Evolutionary conservation across 306 rosid species (phyloP).

Genomic region (Vigna radiata): DNA sequence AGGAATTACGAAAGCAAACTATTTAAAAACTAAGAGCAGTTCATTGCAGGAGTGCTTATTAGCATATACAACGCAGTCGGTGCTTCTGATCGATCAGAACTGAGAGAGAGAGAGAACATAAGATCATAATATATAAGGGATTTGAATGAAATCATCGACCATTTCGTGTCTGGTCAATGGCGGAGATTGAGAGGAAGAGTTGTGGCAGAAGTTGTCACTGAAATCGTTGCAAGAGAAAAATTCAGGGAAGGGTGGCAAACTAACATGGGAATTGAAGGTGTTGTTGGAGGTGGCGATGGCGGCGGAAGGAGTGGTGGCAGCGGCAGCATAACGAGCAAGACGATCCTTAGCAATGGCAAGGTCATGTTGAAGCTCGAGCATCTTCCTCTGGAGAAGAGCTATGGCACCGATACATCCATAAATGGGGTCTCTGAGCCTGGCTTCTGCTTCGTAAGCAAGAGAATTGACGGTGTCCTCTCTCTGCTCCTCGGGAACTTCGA

Average conservation of each 20-base stretch:
- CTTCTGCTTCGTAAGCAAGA: slow-evolving; percentile 87
- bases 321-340: slow-evolving; percentile 59
- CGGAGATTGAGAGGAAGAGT: slow-evolving; percentile 48
- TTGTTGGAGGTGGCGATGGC: slow-evolving; percentile 22
- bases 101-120: not conserved
- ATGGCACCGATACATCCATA: slow-evolving; percentile 97
- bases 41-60: slow-evolving; percentile 23
- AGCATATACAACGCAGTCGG: slow-evolving; percentile 42
- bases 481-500: slow-evolving; percentile 80
- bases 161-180: slow-evolving; percentile 52
- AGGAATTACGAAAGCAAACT: not conserved
- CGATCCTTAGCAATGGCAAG: slow-evolving; percentile 80
- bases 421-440: slow-evolving; percentile 82
- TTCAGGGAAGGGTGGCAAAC: slow-evolving; percentile 55
- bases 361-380: slow-evolving; percentile 81
- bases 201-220: slow-evolving; percentile 52
- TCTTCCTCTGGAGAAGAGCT: slow-evolving; percentile 69
- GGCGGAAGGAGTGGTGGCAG: slow-evolving; percentile 23
- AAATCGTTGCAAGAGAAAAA: slow-evolving; percentile 56
- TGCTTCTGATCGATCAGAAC: slow-evolving; percentile 27
- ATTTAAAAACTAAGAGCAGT: slow-evolving; percentile 10
- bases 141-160: slow-evolving; percentile 60
- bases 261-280: slow-evolving; percentile 42
- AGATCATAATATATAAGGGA: slow-evolving; percentile 63
- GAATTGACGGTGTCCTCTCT: slow-evolving; percentile 88